A percentile compares a stretch with the other conserved stretches of the same genome.
These are phyloP conservation scores for Jatropha podagrica DNA, from an alignment of 441 rosid genomes.

Conservation along the genomic window DNA sequence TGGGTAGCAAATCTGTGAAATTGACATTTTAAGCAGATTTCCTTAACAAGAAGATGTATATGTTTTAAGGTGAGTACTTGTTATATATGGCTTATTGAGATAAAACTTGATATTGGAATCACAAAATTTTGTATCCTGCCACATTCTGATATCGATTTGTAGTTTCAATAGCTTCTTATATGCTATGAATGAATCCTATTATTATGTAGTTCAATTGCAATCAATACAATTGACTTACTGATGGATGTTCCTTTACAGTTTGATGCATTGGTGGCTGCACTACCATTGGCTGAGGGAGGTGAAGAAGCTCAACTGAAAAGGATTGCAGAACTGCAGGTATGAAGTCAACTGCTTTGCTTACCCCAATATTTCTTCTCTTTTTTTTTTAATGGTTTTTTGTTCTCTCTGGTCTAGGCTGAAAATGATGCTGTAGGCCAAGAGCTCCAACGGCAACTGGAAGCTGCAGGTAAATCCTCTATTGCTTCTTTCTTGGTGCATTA, in stretches of 20 bases:
- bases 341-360: background rate
- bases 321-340: slow-evolving; percentile 76
- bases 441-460: slow-evolving; percentile 87
- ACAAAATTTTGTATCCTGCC: background rate
- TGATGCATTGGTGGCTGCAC: slow-evolving; percentile 87
- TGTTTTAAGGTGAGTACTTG: background rate
- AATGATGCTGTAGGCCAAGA: slow-evolving; percentile 84
- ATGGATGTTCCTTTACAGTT: slow-evolving; percentile 42
- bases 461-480: slow-evolving; percentile 58
- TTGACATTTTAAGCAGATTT: background rate
- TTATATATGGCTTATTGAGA: background rate
- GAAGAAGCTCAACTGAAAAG: slow-evolving; percentile 86
- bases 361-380: background rate
- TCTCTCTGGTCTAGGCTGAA: slow-evolving; percentile 49
- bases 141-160: background rate
- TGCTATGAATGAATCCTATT: background rate
- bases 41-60: background rate
- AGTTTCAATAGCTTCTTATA: background rate
- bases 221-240: background rate
- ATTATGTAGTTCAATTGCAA: no score
- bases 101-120: background rate
- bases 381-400: slow-evolving; percentile 11
- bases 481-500: background rate
- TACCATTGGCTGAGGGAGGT: slow-evolving; percentile 85
- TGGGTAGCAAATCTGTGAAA: background rate